phyloP scores from a whole-genome alignment of 495 filamentous ascomycete species.

The Annulohypoxylon stygium region DNA sequence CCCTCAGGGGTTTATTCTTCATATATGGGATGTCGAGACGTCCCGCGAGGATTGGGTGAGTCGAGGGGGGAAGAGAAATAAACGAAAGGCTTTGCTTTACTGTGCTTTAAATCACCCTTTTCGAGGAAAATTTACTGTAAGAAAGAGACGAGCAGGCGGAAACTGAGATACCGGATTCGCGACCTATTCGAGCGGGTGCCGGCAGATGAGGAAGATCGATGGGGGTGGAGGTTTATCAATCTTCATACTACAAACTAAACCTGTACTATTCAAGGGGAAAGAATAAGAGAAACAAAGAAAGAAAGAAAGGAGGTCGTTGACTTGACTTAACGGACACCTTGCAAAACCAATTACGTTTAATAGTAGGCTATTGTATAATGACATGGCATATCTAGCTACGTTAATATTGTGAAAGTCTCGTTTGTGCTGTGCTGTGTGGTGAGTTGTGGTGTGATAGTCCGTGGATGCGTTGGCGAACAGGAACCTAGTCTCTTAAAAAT shows the following conservation, averaged over 20 bases:
- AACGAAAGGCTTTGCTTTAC: neutral
- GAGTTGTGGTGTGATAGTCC: neutral
- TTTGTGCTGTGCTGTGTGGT: neutral
- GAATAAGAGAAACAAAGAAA: neutral
- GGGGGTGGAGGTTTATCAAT: neutral
- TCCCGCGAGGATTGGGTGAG: neutral
- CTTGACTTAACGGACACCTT: constrained; percentile 1
- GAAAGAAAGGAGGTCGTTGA: neutral
- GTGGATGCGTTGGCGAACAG: neutral
- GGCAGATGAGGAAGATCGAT: neutral
- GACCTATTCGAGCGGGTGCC: neutral
- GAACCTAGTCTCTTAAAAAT: too few species aligned
- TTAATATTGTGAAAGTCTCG: neutral
- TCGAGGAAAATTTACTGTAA: neutral
- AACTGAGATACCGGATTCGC: constrained; percentile 1
- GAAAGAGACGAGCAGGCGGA: neutral
- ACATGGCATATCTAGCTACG: constrained; percentile 10
- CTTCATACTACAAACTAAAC: constrained; percentile 4
- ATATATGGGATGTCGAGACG: neutral
- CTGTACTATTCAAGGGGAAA: constrained; percentile 30
- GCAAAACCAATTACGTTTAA: constrained; percentile 25
- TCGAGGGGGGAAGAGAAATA: neutral
- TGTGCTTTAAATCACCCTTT: neutral
- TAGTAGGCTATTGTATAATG: constrained; percentile 36
- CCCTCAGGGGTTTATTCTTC: neutral